phyloP scores from a whole-genome alignment of 192 early-diverging fungal genomes.

The Coemansia reversa region DNA sequence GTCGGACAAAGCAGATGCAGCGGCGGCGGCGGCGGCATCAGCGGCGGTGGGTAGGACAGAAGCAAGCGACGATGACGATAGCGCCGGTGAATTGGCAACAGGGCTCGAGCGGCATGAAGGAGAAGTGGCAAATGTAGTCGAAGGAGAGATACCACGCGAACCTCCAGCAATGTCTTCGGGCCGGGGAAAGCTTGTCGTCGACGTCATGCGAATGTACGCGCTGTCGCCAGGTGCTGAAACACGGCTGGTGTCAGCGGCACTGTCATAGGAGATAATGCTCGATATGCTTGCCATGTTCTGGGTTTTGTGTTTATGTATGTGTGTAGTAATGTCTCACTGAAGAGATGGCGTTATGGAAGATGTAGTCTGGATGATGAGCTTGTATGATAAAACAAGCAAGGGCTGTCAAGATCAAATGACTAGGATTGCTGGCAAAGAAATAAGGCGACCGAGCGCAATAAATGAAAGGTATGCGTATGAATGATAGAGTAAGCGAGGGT shows the following conservation, averaged over 20 bases:
- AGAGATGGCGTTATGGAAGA: not conserved
- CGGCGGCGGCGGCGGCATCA: slow-evolving; percentile 19
- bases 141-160: not conserved
- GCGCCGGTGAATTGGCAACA: slow-evolving; percentile 1
- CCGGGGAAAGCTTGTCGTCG: slow-evolving; percentile 27
- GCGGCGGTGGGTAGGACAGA: slow-evolving; percentile 31
- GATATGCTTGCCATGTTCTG: slow-evolving; percentile 46
- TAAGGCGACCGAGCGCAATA: slow-evolving; percentile 1
- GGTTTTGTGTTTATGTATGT: slow-evolving; percentile 5
- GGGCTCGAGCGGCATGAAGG: slow-evolving; percentile 31
- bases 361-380: not conserved
- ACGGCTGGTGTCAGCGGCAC: slow-evolving; percentile 17
- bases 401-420: not conserved
- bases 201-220: slow-evolving; percentile 32
- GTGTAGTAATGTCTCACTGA: slow-evolving; percentile 8
- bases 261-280: slow-evolving; percentile 41
- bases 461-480: slow-evolving; percentile 1
- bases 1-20: slow-evolving; percentile 25
- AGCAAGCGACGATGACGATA: slow-evolving; percentile 19
- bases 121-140: not conserved
- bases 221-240: slow-evolving; percentile 10
- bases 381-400: not conserved
- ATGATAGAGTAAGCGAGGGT: slow-evolving; percentile 4
- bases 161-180: slow-evolving; percentile 9
- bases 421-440: not conserved